phyloP scores from a whole-genome alignment of 164 flowering plant genomes.

The Vitis riparia region DNA sequence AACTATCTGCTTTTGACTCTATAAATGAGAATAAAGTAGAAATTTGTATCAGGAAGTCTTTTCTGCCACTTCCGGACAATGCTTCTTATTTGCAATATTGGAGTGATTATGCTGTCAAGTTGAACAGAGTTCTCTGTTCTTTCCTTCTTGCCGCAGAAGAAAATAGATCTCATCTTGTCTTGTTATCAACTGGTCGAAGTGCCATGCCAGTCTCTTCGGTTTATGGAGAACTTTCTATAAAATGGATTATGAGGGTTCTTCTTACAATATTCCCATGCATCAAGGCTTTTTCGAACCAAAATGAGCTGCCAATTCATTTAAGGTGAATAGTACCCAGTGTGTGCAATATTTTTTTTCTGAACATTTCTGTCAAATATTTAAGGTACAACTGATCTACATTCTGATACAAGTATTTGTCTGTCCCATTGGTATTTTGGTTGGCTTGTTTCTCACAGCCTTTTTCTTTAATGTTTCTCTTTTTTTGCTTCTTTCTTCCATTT shows the following conservation, averaged over 20 bases:
- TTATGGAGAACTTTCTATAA: slow-evolving; percentile 78
- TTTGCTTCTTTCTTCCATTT: slow-evolving; percentile 8
- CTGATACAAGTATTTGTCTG: neutral
- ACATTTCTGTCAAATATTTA: neutral
- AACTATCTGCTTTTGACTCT: slow-evolving; percentile 19
- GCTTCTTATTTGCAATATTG: slow-evolving; percentile 43
- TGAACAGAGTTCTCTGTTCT: slow-evolving; percentile 73
- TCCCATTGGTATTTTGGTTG: neutral
- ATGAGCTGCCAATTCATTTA: slow-evolving; percentile 62
- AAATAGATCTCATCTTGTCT: slow-evolving; percentile 28
- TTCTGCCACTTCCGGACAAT: slow-evolving; percentile 20
- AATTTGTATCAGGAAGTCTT: slow-evolving; percentile 14
- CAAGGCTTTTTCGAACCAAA: slow-evolving; percentile 75
- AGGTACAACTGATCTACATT: neutral
- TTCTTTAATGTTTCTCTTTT: neutral
- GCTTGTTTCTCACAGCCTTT: neutral
- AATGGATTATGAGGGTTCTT: slow-evolving; percentile 87
- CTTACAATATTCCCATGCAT: slow-evolving; percentile 76
- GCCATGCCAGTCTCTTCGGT: slow-evolving; percentile 45
- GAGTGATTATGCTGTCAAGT: slow-evolving; percentile 64
- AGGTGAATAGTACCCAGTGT: slow-evolving; percentile 41
- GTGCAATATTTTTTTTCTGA: neutral
- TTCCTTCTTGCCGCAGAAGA: slow-evolving; percentile 67
- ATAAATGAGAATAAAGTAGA: slow-evolving; percentile 22
- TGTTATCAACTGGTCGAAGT: slow-evolving; percentile 42